phyloP scores from a whole-genome alignment of 257 asterid genomes.

The Pogostemon cablin region DNA sequence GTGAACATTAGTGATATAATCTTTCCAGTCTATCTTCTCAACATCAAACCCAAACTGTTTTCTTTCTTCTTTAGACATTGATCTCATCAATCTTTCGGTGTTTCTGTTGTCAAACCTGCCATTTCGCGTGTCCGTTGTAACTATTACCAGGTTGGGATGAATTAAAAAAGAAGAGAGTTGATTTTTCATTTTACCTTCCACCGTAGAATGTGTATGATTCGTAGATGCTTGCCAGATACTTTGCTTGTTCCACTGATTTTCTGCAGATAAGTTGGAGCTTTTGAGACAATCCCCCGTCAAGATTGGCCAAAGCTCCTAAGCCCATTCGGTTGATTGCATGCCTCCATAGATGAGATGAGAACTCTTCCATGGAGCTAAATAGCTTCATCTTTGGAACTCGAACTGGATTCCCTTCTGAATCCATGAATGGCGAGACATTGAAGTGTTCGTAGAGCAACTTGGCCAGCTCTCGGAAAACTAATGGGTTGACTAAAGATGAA shows the following conservation, averaged over 20 bases:
- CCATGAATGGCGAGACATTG: slow-evolving; percentile 63
- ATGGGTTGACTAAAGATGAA: slow-evolving; percentile 86
- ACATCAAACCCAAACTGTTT: slow-evolving; percentile 78
- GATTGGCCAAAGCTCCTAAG: slow-evolving; percentile 51
- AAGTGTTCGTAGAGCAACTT: slow-evolving; percentile 71
- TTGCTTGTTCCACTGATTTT: slow-evolving; percentile 87
- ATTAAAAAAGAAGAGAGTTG: background rate
- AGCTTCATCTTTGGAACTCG: slow-evolving; percentile 76
- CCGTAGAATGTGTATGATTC: slow-evolving; percentile 87
- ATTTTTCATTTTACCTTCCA: slow-evolving; percentile 61
- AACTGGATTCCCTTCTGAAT: slow-evolving; percentile 70
- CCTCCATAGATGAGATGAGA: slow-evolving; percentile 77
- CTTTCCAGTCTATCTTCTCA: slow-evolving; percentile 88
- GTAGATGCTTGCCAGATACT: slow-evolving; percentile 78
- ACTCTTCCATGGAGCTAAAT: slow-evolving; percentile 85
- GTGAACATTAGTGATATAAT: slow-evolving; percentile 79
- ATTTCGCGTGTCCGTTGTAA: slow-evolving; percentile 15
- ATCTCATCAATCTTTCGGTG: slow-evolving; percentile 67
- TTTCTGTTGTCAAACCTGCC: slow-evolving; percentile 96
- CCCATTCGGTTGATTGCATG: slow-evolving; percentile 63
- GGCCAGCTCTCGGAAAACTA: slow-evolving; percentile 70
- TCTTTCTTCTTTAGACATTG: slow-evolving; percentile 74
- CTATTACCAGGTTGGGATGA: slow-evolving; percentile 7
- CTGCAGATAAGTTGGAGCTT: slow-evolving; percentile 67
- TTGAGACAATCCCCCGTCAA: slow-evolving; percentile 54